phyloP scores from a whole-genome alignment of 208 protist species.

The Novymonas esmeraldas region DNA sequence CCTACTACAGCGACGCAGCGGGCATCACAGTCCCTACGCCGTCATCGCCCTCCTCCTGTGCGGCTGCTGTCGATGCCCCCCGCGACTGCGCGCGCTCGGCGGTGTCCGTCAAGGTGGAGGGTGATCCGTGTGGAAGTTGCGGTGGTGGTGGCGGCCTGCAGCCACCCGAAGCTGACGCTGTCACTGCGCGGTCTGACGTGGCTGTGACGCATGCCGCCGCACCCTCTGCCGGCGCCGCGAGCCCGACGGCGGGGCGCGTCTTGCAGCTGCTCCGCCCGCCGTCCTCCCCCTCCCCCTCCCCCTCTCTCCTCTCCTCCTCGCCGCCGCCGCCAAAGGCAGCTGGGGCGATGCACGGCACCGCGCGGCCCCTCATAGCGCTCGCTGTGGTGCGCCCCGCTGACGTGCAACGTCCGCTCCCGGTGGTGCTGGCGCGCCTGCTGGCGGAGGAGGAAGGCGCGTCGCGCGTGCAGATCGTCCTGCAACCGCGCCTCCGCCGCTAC shows the following conservation, averaged over 20 bases:
- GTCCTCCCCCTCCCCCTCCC: background rate
- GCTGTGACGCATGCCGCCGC: background rate
- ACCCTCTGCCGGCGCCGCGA: background rate
- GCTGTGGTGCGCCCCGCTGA: conserved; percentile 38
- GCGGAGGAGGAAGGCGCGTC: conserved; percentile 69
- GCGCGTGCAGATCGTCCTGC: conserved; percentile 79
- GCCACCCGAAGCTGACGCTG: background rate
- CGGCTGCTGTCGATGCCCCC: no score
- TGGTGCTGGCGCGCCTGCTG: conserved; percentile 57
- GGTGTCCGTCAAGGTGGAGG: conserved; percentile 10
- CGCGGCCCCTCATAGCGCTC: conserved; percentile 44
- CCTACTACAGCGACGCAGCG: no score
- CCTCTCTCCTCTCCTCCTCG: background rate
- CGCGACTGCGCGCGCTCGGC: no score
- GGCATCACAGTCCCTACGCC: no score
- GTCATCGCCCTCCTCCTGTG: no score
- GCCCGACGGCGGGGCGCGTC: conserved; percentile 12
- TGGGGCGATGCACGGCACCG: background rate
- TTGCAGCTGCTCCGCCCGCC: conserved; percentile 20
- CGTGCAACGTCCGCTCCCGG: conserved; percentile 48
- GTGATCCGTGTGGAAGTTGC: no score
- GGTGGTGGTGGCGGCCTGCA: background rate
- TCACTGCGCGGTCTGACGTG: background rate
- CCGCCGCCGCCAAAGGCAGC: background rate
- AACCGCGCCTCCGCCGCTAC: conserved; percentile 73